Evolutionary conservation across 257 asterid species (phyloP), one percentile per base, ranked within the genome.

Genomic region (Gynochthodes officinalis): DNA sequence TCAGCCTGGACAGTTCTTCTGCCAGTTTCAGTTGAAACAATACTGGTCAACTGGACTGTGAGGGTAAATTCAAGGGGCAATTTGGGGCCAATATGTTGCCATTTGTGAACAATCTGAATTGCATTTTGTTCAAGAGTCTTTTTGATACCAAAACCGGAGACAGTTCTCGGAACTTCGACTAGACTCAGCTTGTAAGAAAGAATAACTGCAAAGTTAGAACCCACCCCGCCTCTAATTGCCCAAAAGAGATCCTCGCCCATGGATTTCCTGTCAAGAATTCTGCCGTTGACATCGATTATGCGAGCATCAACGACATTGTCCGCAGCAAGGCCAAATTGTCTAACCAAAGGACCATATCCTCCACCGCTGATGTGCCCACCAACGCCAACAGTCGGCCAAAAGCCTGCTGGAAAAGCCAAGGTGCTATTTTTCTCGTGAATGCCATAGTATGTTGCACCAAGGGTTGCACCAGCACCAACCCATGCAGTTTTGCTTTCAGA

Each of bases 311-410:
- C 16, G 30, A 62, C 67, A 2, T 62, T 8, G 7, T 62, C 67
- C 0, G 48, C 67, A 2, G 67, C 67, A 19, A 62, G 28, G 9
- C 67, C 67, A 35, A 11, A 1, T 44, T 44, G 14, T 23, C 71
- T 43, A 0, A 18, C 6, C n/a, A 66, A 10, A 6, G 43, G 3
- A 15, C 72, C 72, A 2, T 44, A 46, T 21, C 72, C 72, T 5
- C 72, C 72, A 2, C 72, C 72, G 3, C 59, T 44, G 0, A 46
- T 16, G 4, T 67, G 72, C 4, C 72, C 72, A 1, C 72, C 72
- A 46, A 67, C 28, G 1, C 59, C 8, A 0, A 67, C 4, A 2
- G 72, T 67, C 9, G 72, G 72, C 40, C 72, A 67, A 7, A 25
- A 44, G 9, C 72, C 72, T 2, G 60, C 72, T 2, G 59, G 43